Evolutionary conservation across 352 stramenopile genomes (phyloP), one percentile per base, ranked within the genome.

Genomic region (Phytophthora hibernalis): DNA sequence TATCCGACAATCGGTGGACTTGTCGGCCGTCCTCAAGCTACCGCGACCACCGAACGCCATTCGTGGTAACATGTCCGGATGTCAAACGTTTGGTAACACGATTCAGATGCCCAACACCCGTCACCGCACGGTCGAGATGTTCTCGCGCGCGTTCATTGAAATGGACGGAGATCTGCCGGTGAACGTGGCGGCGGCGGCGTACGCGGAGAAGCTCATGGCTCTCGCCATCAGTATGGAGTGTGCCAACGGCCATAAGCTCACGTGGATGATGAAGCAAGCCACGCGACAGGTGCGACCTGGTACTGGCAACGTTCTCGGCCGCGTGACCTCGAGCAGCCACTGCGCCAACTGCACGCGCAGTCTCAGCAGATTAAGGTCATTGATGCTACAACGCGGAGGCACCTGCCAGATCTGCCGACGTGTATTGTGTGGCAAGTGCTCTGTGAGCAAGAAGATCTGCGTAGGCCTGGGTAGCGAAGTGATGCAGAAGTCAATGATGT

Each of bases 401-500:
- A 49, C 68, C 22, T 83, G 75, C 38, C 68, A 83, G 31, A 68
- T 76, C 33, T 83, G 75, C 33, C 72, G 72, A 24, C 68, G 65
- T 10, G 61, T 76, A 31, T 55, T 83, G 2, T 83, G 75, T 38
- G 56, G 65, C 21, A 76, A 73, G 26, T 83, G 75, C 53, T 78
- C 62, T 0, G 68, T 83, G 40, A 72, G 45, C 51, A 83, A 80
- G 55, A 80, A 78, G 58, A 76, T 83, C 24, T 74, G 61, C 22
- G 30, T 80, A 22, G 56, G 60, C 12, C 48, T 78, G 7, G 72
- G 67, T 0, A 64, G 49, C 30, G 68, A 76, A 22, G 60, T 70
- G 12, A 12, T 80, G 50, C 45, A 71, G 42, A 76, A 79, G 45
- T 69, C 58, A 5, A 65, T 78, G 47, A 28, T 76, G 10, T 83